phyloP scores from a whole-genome alignment of 306 rosid genomes.

The Hippophae tibetana region DNA sequence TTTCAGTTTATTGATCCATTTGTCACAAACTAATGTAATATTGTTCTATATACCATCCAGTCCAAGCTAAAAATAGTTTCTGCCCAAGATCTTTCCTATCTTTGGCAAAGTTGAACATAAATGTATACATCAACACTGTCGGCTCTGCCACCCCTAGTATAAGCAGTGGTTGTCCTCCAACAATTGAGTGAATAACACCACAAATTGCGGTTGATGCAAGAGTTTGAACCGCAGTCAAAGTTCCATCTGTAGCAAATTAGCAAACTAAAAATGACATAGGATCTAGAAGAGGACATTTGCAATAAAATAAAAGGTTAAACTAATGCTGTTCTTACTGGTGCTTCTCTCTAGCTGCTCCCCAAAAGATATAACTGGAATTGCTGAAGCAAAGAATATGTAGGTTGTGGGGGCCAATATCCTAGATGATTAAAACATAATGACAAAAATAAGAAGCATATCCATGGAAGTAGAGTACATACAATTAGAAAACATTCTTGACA shows the following conservation, averaged over 20 bases:
- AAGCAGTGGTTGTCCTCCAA: slow-evolving; percentile 96
- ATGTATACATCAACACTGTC: slow-evolving; percentile 90
- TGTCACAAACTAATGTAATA: slow-evolving; percentile 2
- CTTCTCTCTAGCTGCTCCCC: slow-evolving; percentile 93
- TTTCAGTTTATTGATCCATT: slow-evolving; percentile 9
- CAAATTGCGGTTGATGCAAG: slow-evolving; percentile 92
- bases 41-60: slow-evolving; percentile 70
- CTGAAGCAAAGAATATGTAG: slow-evolving; percentile 93
- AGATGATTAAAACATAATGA: slow-evolving; percentile 13
- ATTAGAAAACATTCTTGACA: not conserved
- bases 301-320: slow-evolving; percentile 14
- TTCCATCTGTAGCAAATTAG: slow-evolving; percentile 63
- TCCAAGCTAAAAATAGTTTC: slow-evolving; percentile 79
- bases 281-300: slow-evolving; percentile 13
- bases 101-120: slow-evolving; percentile 81
- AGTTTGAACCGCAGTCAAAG: slow-evolving; percentile 91
- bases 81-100: slow-evolving; percentile 81
- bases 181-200: slow-evolving; percentile 70
- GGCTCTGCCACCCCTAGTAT: slow-evolving; percentile 97
- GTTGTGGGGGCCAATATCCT: slow-evolving; percentile 98
- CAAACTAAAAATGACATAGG: slow-evolving; percentile 13
- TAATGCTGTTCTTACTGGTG: slow-evolving; percentile 38
- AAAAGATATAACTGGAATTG: slow-evolving; percentile 91
- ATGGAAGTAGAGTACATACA: not conserved
- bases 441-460: slow-evolving; percentile 1